Base-by-base conservation (phyloP, 2,329 filamentous ascomycete genomes). In the Penicillium concentricum region DNA sequence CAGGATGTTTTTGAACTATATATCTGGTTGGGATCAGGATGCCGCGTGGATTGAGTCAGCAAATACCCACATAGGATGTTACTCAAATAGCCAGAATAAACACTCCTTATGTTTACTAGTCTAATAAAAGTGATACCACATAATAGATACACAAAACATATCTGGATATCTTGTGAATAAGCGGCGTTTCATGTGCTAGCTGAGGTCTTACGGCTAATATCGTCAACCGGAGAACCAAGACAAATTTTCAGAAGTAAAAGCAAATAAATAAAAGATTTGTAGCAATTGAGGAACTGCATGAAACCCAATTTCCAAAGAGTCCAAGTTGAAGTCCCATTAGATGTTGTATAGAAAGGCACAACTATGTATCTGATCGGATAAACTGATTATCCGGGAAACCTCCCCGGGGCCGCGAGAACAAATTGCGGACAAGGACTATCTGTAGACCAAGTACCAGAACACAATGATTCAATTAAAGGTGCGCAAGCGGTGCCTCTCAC, bases 381-480 rank as follows among this genome's bases (percentile, higher is more conserved):
- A 65, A 63, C 51, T 18, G 44, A 42, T 54, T 57, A 20, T 57
- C 49, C 58, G 60, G 64, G 61, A 67, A 65, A 63, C 61, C 46
- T 51, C 48, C 35, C 53, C 58, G 58, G 49, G 60, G 49, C 55
- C 57, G 51, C 49, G 55, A 57, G 47, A 59, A 59, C 63, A 67
- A 64, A 63, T 64, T 67, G 59, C 62, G 52, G 63, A 57, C 43
- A 59, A 51, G 43, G 32, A 50, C 34, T 41, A 50, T 44, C 50
- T 54, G 56, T 61, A 66, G 61, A 64, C 55, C 63, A 74, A 71
- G 70, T 69, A 62, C 72, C 72, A 51, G 32, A 42, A 37, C 83
- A 88, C 78, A 67, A 97, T 96, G 91, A 95, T 96, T 78, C 91
- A 94, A 84, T 79, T 94, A 83, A 93, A 93, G 87, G 90, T 76